phyloP scores from a whole-genome alignment of 345 rosid genomes.

The Cardamine chenopodiifolia region DNA sequence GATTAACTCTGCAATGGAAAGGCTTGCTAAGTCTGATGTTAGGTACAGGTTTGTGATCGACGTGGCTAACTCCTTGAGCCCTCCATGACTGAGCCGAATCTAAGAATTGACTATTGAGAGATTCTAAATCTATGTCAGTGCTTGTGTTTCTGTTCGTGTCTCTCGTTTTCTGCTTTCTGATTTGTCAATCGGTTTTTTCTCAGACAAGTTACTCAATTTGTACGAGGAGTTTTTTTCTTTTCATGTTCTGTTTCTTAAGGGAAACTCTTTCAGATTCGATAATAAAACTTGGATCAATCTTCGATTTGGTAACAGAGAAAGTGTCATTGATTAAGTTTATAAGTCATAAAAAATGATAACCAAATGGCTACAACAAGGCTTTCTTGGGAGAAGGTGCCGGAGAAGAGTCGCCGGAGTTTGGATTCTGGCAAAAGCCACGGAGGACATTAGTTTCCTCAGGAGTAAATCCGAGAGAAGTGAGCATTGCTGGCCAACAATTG shows the following conservation, averaged over 20 bases:
- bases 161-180: neutral
- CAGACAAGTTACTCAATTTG: slow-evolving; percentile 4
- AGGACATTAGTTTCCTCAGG: slow-evolving; percentile 61
- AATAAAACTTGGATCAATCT: neutral
- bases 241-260: neutral
- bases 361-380: slow-evolving; percentile 9
- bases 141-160: neutral
- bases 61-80: slow-evolving; percentile 61
- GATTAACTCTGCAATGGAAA: slow-evolving; percentile 75
- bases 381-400: slow-evolving; percentile 32
- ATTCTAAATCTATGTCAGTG: neutral
- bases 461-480: slow-evolving; percentile 68
- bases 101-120: neutral
- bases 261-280: no score
- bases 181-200: neutral
- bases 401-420: slow-evolving; percentile 37
- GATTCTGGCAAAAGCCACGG: slow-evolving; percentile 55
- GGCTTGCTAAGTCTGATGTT: slow-evolving; percentile 93
- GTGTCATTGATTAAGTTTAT: neutral
- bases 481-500: slow-evolving; percentile 86
- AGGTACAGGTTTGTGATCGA: slow-evolving; percentile 88
- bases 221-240: neutral
- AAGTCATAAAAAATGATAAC: neutral
- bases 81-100: slow-evolving; percentile 30
- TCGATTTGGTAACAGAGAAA: neutral